A percentile compares a stretch with the other conserved stretches of the same genome.
These are phyloP conservation scores for Trichophyton verrucosum DNA, from an alignment of 2,329 filamentous ascomycete genomes.

Conservation along the genomic window DNA sequence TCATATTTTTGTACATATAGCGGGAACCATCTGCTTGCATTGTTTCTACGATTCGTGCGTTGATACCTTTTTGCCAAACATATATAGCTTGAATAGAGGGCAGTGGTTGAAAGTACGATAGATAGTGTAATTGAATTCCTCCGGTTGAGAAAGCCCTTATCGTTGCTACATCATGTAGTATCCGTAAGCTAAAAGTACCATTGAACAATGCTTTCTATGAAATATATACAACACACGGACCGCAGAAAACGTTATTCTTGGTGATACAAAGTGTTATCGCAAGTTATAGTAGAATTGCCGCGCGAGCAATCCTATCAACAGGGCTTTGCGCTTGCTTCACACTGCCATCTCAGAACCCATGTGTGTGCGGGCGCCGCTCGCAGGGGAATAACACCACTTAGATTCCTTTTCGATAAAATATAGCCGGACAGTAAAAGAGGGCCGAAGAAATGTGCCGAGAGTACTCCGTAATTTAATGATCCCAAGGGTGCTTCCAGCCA, in stretches of 20 bases:
- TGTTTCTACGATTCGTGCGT: not conserved
- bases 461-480: slow-evolving; percentile 51
- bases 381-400: not conserved
- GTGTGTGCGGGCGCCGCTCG: not conserved
- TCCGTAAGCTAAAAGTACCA: not conserved
- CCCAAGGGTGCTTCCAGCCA: slow-evolving; percentile 94
- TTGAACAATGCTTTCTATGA: slow-evolving; percentile 1
- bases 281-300: not conserved
- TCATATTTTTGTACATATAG: not conserved
- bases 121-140: not conserved
- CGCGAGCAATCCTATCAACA: not conserved
- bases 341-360: not conserved
- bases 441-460: not conserved
- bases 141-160: not conserved
- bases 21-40: not conserved
- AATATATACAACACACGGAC: not conserved
- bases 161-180: not conserved
- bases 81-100: not conserved
- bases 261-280: not conserved
- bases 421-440: not conserved
- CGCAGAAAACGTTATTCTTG: not conserved
- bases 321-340: not conserved
- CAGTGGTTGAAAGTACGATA: not conserved
- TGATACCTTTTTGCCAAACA: not conserved
- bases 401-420: not conserved